These are phyloP conservation scores for Syncephalastrum contaminatum DNA, from an alignment of 371 early-diverging fungal genomes.

Conservation along the genomic window DNA sequence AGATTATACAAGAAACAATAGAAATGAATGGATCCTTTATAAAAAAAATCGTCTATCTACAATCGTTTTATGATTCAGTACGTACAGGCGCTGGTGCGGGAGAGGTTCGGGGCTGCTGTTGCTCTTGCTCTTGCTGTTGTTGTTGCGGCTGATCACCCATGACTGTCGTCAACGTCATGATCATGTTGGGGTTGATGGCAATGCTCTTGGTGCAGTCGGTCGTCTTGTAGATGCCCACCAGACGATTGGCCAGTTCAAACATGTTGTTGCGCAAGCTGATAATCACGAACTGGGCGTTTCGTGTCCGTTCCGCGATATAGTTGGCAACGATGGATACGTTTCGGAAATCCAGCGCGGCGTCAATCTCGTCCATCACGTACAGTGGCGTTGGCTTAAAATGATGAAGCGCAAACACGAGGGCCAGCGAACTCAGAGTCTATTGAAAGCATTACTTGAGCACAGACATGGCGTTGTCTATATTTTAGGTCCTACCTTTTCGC, in stretches of 20 bases:
- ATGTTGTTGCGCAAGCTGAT: slow-evolving; percentile 99
- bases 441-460: background rate
- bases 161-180: slow-evolving; percentile 22
- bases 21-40: too few relatives aligned
- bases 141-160: too few relatives aligned
- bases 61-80: too few relatives aligned
- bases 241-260: slow-evolving; percentile 98
- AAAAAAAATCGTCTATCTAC: too few relatives aligned
- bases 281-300: slow-evolving; percentile 98
- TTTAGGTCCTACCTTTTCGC: slow-evolving; percentile 88
- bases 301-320: slow-evolving; percentile 98
- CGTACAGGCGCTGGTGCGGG: too few relatives aligned
- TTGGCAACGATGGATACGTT: slow-evolving; percentile 99
- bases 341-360: slow-evolving; percentile 99
- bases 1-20: too few relatives aligned
- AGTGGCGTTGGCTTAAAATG: slow-evolving; percentile 99
- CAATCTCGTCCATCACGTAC: slow-evolving; percentile 99
- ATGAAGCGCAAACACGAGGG: slow-evolving; percentile 99
- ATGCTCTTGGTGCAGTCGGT: slow-evolving; percentile 87
- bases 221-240: slow-evolving; percentile 99
- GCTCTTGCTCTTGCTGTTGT: too few relatives aligned
- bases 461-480: background rate
- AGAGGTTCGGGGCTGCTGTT: too few relatives aligned
- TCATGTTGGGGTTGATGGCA: slow-evolving; percentile 70
- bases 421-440: slow-evolving; percentile 96